Percentiles rank a stretch among this genome's conserved stretches.
Conservation (phyloP, 2,329 filamentous ascomycete species). For the Parastagonospora nodorum region DNA sequence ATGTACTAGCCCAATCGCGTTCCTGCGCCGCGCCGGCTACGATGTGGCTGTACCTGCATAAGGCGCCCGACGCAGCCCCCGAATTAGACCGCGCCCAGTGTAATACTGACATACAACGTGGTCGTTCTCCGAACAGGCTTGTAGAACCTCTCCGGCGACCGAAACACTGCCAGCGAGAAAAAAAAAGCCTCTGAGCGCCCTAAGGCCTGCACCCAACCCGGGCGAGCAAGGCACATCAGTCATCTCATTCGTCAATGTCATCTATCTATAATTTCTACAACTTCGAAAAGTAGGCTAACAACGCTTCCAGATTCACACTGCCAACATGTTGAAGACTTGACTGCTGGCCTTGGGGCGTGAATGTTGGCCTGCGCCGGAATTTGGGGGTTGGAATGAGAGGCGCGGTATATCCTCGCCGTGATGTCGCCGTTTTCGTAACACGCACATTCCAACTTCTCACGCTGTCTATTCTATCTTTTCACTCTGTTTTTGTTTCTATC, state of each 20-base stretch:
- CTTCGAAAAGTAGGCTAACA: slow-evolving; percentile 1
- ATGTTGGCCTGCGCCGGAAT: background rate
- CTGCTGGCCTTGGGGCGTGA: background rate
- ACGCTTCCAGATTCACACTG: slow-evolving; percentile 1
- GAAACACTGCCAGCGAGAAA: background rate
- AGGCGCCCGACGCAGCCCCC: background rate
- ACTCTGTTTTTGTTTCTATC: background rate
- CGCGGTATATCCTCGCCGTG: background rate
- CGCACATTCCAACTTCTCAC: background rate
- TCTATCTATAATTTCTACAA: slow-evolving; percentile 7
- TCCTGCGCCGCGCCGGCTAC: background rate
- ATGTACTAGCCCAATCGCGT: background rate
- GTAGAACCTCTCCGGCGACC: slow-evolving; percentile 3
- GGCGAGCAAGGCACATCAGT: background rate
- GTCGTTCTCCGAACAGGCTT: background rate
- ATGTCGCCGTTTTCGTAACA: background rate
- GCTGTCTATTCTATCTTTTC: background rate
- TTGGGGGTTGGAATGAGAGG: slow-evolving; percentile 5
- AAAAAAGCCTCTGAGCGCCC: background rate
- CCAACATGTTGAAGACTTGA: background rate
- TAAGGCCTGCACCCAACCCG: background rate
- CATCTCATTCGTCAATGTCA: slow-evolving; percentile 1
- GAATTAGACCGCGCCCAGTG: background rate
- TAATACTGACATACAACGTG: slow-evolving; percentile 3
- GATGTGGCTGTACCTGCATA: slow-evolving; percentile 6